Evolutionary conservation across 768 basidiomycete genomes (phyloP), one percentile per base, ranked within the genome.

Genomic region (Phallus indusiatus): DNA sequence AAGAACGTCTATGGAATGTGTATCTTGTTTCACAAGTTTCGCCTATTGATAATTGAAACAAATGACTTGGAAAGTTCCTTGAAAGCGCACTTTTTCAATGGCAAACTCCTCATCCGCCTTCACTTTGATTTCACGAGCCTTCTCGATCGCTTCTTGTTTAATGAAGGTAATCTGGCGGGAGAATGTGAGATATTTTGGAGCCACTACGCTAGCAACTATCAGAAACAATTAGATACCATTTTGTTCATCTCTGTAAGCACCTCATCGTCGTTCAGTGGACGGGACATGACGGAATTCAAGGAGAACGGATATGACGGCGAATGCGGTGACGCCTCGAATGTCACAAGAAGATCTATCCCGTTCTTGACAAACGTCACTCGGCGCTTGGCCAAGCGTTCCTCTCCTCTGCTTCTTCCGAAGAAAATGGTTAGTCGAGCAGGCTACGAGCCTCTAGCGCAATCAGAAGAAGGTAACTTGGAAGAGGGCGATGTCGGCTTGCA

Each of bases 91-190:
- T 82, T 99, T 99, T 72, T 99, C 96, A 64, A 99, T 98, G 18
- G 95, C 89, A 69, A 98, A 98, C 75, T 99, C 95, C 71, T 98
- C 94, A 62, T 99, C 94, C 0, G 96, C 95, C 72, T 99, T 99
- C 61, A 97, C 92, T 63, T 81, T 86, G 62, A 99, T 94, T 74
- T 99, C 96, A 8, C 96, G 79, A 0, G 93, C 94, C 75, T 99
- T 99, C 77, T 99, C 95, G 64, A 90, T 72, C 4, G 95, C 95
- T 73, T 99, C 96, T 69, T 98, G 96, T 74, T 91, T 95, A 81
- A 98, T 98, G 79, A 97, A 97, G 55, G 92, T 86, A 51, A 95
- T 91, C 94, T 95, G 70, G 34, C 5, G 47, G 33, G 22, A 37
- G 10, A 12, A 63, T 28, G 28, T 3, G 28, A 28, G 28, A 28